Percentiles rank a stretch among this genome's conserved stretches.
Conservation (phyloP, 2,329 filamentous ascomycete species). For the Atkinsonella texensis region DNA sequence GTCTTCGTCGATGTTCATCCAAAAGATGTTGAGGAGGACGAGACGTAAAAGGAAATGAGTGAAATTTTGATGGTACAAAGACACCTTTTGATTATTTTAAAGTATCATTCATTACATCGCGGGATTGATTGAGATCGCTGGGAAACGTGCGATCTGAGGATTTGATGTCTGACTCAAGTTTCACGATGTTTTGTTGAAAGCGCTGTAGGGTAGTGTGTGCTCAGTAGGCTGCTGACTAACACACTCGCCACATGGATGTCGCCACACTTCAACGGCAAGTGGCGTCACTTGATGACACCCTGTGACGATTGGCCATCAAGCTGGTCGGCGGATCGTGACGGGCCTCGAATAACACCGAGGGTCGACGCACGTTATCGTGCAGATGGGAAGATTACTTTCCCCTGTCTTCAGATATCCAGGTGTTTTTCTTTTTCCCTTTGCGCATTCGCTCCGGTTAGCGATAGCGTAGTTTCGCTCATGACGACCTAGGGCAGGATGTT, state of each 20-base stretch:
- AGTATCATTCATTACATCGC: too few relatives aligned
- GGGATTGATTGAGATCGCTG: too few relatives aligned
- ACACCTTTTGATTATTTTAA: too few relatives aligned
- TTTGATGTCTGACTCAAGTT: not conserved
- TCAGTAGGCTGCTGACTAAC: not conserved
- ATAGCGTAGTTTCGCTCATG: not conserved
- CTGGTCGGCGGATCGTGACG: not conserved
- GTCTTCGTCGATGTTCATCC: too few relatives aligned
- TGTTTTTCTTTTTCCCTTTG: not conserved
- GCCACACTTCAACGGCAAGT: not conserved
- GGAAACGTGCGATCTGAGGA: too few relatives aligned
- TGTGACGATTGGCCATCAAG: not conserved
- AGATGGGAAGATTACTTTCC: not conserved
- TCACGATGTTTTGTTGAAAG: not conserved
- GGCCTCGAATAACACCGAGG: not conserved
- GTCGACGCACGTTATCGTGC: constrained; percentile 1
- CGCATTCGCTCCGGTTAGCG: not conserved
- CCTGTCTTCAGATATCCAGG: not conserved
- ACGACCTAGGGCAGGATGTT: constrained; percentile 16
- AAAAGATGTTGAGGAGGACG: too few relatives aligned
- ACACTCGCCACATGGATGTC: not conserved
- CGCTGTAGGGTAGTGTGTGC: not conserved
- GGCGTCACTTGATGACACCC: constrained; percentile 3
- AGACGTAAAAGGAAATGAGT: too few relatives aligned
- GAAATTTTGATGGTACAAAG: too few relatives aligned